Evolutionary conservation across 225 moss, liverwort and hornwort genomes (phyloP).

Genomic region (Asterella californica): DNA sequence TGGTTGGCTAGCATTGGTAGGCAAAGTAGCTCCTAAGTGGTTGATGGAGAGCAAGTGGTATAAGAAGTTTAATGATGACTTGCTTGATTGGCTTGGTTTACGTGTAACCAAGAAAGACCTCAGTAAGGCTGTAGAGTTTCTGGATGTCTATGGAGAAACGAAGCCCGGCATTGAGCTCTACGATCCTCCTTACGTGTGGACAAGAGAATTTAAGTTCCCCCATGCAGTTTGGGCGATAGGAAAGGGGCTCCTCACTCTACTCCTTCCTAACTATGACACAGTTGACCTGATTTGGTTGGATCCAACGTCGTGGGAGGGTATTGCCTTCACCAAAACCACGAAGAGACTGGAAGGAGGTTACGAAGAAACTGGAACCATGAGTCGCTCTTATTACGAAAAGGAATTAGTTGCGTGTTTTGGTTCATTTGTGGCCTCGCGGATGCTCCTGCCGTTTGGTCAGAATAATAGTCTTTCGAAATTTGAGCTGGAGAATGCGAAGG

Average conservation of each 20-base stretch:
- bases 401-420: constrained; percentile 87
- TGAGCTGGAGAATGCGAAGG: constrained; percentile 73
- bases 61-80: constrained; percentile 61
- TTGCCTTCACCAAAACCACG: constrained; percentile 85
- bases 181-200: constrained; percentile 72
- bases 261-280: constrained; percentile 62
- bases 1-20: constrained; percentile 69
- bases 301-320: constrained; percentile 59
- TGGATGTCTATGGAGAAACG: constrained; percentile 77
- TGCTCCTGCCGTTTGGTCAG: constrained; percentile 82
- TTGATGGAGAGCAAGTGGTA: constrained; percentile 74
- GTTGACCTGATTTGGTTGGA: constrained; percentile 49
- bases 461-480: constrained; percentile 70
- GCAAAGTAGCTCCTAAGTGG: constrained; percentile 74
- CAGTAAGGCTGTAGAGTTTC: constrained; percentile 77
- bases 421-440: constrained; percentile 69
- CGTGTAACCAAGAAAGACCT: constrained; percentile 78
- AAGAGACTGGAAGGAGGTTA: constrained; percentile 74
- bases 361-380: constrained; percentile 83
- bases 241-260: constrained; percentile 64
- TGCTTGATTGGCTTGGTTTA: constrained; percentile 82
- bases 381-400: constrained; percentile 82
- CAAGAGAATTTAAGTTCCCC: constrained; percentile 88
- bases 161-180: constrained; percentile 76
- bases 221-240: constrained; percentile 99